Conservation (phyloP, 2,329 filamentous ascomycete species). For the Cladosporium sp. region DNA sequence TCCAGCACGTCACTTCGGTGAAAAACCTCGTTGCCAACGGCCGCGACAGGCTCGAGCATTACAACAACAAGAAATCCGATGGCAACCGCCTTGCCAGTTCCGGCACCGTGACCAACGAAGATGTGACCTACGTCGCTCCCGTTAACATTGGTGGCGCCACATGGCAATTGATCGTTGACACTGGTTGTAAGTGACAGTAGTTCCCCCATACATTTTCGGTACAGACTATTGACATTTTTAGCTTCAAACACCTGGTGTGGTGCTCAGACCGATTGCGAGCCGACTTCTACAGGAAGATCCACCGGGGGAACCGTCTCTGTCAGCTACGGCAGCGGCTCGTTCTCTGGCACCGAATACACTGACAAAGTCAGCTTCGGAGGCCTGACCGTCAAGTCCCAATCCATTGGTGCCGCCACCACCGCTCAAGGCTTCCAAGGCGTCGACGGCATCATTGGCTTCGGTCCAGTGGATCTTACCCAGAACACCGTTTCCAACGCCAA, state of each 20-base stretch:
- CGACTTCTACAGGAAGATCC: conserved; percentile 23
- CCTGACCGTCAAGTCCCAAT: conserved; percentile 22
- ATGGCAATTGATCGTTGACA: conserved; percentile 25
- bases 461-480: conserved; percentile 25
- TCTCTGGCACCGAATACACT: conserved; percentile 26
- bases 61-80: conserved; percentile 16
- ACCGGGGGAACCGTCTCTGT: conserved; percentile 23
- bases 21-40: conserved; percentile 23
- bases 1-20: conserved; percentile 19
- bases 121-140: conserved; percentile 25
- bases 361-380: conserved; percentile 24
- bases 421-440: conserved; percentile 23
- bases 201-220: neutral
- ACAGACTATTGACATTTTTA: conserved; percentile 15
- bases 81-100: conserved; percentile 20
- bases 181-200: conserved; percentile 22
- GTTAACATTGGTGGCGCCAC: conserved; percentile 23
- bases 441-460: conserved; percentile 26
- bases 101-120: conserved; percentile 25
- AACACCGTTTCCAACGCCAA: conserved; percentile 25
- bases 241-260: conserved; percentile 28
- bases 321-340: conserved; percentile 26
- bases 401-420: conserved; percentile 22
- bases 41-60: conserved; percentile 20
- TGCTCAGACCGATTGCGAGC: conserved; percentile 24